phyloP scores from a whole-genome alignment of 2,329 filamentous ascomycete genomes.

The Ophiobolus disseminans region DNA sequence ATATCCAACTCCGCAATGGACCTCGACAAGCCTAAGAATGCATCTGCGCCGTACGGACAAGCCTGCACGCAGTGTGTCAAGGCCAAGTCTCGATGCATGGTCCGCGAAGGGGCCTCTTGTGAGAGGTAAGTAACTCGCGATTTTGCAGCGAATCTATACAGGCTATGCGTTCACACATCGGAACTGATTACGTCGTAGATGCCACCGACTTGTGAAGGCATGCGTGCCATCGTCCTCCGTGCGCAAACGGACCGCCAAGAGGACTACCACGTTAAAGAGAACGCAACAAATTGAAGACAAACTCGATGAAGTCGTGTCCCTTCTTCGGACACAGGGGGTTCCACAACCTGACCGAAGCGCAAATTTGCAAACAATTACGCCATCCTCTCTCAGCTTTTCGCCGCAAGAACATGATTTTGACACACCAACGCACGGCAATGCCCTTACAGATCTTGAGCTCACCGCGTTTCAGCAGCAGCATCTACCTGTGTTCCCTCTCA shows the following conservation, averaged over 20 bases:
- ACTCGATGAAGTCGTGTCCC: slow-evolving; percentile 36
- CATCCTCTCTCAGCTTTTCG: slow-evolving; percentile 9
- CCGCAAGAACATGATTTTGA: background rate
- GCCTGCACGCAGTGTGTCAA: slow-evolving; percentile 34
- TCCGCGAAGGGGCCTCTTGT: slow-evolving; percentile 20
- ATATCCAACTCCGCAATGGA: slow-evolving; percentile 15
- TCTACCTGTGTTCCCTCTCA: slow-evolving; percentile 21
- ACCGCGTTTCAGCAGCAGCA: slow-evolving; percentile 12
- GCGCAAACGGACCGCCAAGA: slow-evolving; percentile 14
- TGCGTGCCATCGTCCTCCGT: slow-evolving; percentile 16
- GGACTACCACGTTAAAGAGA: slow-evolving; percentile 9
- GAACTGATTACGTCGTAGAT: slow-evolving; percentile 8
- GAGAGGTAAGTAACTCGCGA: slow-evolving; percentile 30
- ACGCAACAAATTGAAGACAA: slow-evolving; percentile 41
- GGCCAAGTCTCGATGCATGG: slow-evolving; percentile 36
- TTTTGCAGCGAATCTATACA: too few relatives aligned
- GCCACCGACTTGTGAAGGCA: slow-evolving; percentile 23
- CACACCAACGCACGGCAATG: background rate
- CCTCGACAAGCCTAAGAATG: slow-evolving; percentile 20
- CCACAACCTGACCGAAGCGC: slow-evolving; percentile 1
- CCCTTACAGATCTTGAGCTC: slow-evolving; percentile 19
- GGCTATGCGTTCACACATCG: too few relatives aligned
- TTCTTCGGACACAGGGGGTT: slow-evolving; percentile 29
- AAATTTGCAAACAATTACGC: slow-evolving; percentile 11
- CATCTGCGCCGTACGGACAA: slow-evolving; percentile 33